phyloP scores from a whole-genome alignment of 164 flowering plant genomes.

The Stephania yunnanensis region DNA sequence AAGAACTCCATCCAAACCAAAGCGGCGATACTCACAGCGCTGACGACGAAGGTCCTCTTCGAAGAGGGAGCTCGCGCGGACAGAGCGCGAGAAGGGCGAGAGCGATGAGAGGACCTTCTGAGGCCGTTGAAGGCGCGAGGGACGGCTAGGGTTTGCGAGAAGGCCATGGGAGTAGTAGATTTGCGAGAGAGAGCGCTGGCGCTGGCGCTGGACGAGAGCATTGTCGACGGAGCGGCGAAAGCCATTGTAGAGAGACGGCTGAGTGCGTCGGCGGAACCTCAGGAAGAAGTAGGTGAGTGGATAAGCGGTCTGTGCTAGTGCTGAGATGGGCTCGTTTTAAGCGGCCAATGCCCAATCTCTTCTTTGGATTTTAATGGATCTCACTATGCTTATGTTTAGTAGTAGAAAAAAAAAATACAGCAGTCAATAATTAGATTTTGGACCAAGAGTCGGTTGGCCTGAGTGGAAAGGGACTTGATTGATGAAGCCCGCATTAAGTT shows the following conservation, averaged over 20 bases:
- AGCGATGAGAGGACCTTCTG: constrained; percentile 27
- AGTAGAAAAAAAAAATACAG: neutral
- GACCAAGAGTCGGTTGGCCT: no score
- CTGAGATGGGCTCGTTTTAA: neutral
- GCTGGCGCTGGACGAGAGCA: constrained; percentile 33
- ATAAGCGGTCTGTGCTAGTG: neutral
- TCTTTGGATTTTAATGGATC: no score
- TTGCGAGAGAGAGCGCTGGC: constrained; percentile 18
- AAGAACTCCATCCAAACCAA: neutral
- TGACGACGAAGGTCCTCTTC: constrained; percentile 41
- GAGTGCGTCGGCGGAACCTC: neutral
- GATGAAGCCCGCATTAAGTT: no score
- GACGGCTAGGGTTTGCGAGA: constrained; percentile 32
- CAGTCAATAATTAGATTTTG: no score
- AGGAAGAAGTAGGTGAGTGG: neutral
- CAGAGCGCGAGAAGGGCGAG: constrained; percentile 27
- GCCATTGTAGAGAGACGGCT: constrained; percentile 26
- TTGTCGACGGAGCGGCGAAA: constrained; percentile 36
- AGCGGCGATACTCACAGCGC: constrained; percentile 47
- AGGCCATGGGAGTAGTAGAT: constrained; percentile 18
- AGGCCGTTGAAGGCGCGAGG: constrained; percentile 40
- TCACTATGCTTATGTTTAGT: no score
- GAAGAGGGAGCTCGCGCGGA: constrained; percentile 29
- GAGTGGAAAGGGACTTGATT: no score
- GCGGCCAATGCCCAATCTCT: no score